Evolutionary conservation across 2,329 filamentous ascomycete species (phyloP).

Genomic region (Aspergillus ruber): DNA sequence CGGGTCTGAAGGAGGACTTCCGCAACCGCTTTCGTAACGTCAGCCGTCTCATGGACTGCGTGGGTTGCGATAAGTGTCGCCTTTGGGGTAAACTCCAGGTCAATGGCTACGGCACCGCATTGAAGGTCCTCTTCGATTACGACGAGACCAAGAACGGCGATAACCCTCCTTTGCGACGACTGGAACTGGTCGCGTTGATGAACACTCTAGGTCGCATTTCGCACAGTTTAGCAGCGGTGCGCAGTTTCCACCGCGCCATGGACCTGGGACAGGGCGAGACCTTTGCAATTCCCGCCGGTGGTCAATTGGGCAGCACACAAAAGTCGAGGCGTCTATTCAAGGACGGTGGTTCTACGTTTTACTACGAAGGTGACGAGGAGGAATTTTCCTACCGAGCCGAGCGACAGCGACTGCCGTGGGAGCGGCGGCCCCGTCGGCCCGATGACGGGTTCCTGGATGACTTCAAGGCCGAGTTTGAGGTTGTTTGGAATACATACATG

Average conservation of each 20-base stretch:
- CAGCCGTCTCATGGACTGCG: slow-evolving; percentile 94
- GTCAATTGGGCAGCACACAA: slow-evolving; percentile 19
- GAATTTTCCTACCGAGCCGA: slow-evolving; percentile 37
- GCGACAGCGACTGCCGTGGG: slow-evolving; percentile 27
- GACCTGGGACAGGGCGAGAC: slow-evolving; percentile 29
- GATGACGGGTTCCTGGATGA: slow-evolving; percentile 49
- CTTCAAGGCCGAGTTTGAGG: slow-evolving; percentile 57
- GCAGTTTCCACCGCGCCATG: slow-evolving; percentile 57
- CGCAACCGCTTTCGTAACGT: slow-evolving; percentile 95
- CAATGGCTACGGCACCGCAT: slow-evolving; percentile 83
- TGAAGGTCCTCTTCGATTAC: slow-evolving; percentile 95
- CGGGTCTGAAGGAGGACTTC: slow-evolving; percentile 91
- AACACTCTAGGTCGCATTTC: slow-evolving; percentile 89
- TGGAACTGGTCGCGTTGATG: slow-evolving; percentile 87
- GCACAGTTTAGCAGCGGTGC: slow-evolving; percentile 68
- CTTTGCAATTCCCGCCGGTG: slow-evolving; percentile 21
- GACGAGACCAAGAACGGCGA: slow-evolving; percentile 59
- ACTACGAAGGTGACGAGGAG: slow-evolving; percentile 34
- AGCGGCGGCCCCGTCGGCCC: slow-evolving; percentile 20
- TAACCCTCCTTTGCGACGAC: slow-evolving; percentile 70
- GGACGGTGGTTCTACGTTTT: slow-evolving; percentile 29
- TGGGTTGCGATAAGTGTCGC: slow-evolving; percentile 96
- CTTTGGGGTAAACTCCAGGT: slow-evolving; percentile 98
- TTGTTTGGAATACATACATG: slow-evolving; percentile 57
- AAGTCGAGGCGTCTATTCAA: slow-evolving; percentile 18